Conservation (phyloP, 495 filamentous ascomycete genomes). For the Parathielavia hyrcaniae region DNA sequence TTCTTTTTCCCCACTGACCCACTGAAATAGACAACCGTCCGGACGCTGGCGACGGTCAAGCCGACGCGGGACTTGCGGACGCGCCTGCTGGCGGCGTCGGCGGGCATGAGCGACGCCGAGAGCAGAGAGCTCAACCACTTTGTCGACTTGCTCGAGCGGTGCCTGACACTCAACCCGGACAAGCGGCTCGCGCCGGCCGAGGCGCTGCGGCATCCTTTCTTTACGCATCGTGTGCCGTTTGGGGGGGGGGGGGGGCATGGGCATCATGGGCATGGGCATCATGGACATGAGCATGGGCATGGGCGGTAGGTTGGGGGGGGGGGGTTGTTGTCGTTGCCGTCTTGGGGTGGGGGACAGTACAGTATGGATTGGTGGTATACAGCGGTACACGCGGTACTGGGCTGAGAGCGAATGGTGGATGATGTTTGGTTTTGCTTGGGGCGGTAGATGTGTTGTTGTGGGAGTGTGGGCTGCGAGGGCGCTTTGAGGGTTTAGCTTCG, state of each 20-base stretch:
- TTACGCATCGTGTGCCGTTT: slow-evolving; percentile 27
- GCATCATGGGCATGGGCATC: slow-evolving; percentile 4
- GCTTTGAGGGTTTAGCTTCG: no score
- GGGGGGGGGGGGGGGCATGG: no score
- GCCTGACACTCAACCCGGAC: slow-evolving; percentile 86
- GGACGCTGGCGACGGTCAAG: slow-evolving; percentile 67
- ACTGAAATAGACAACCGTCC: slow-evolving; percentile 52
- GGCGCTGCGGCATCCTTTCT: slow-evolving; percentile 83
- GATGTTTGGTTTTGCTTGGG: no score
- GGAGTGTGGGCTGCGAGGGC: no score
- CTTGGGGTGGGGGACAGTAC: no score
- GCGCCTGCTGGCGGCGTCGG: slow-evolving; percentile 65
- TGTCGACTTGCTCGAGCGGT: slow-evolving; percentile 78
- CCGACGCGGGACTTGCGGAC: slow-evolving; percentile 75
- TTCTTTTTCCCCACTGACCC: neutral
- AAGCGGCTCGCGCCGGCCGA: slow-evolving; percentile 81
- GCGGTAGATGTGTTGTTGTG: no score
- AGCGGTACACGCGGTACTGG: no score
- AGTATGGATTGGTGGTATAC: no score
- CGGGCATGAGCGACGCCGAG: slow-evolving; percentile 66
- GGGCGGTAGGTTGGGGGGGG: neutral
- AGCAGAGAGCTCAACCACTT: slow-evolving; percentile 74
- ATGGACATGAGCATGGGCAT: neutral
- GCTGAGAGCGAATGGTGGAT: no score
- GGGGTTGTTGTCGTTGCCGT: no score